A percentile compares a stretch with the other conserved stretches of the same genome.
phyloP scores from a whole-genome alignment of 176 grass and related monocot species.

The Typha latifolia region DNA sequence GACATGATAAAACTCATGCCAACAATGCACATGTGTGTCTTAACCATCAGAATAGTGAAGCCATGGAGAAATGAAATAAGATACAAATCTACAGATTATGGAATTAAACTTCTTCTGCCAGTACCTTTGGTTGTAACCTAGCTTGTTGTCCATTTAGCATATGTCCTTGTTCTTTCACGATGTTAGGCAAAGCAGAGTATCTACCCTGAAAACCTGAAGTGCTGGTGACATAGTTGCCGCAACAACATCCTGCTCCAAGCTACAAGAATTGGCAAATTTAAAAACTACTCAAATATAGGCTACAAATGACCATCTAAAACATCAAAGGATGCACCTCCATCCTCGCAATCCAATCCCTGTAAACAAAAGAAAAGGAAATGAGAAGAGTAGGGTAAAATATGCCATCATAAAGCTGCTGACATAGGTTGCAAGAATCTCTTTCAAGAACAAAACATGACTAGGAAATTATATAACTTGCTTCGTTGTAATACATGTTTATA shows the following conservation, averaged over 20 bases:
- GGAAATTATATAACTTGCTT: too few relatives aligned
- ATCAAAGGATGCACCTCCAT: too few relatives aligned
- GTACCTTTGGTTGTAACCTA: not conserved
- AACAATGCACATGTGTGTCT: too few relatives aligned
- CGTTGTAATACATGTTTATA: too few relatives aligned
- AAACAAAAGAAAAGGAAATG: too few relatives aligned
- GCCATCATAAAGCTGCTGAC: too few relatives aligned
- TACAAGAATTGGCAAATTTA: not conserved
- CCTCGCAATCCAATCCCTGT: too few relatives aligned
- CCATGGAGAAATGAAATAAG: not conserved
- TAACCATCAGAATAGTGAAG: not conserved
- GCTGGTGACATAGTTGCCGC: not conserved
- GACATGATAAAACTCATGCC: too few relatives aligned
- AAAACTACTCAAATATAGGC: not conserved
- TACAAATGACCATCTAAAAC: too few relatives aligned
- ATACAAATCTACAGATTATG: not conserved
- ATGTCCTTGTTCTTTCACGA: not conserved
- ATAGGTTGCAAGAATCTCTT: too few relatives aligned
- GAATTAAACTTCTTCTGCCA: not conserved
- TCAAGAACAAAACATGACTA: too few relatives aligned
- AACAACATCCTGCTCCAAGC: slow-evolving; percentile 3
- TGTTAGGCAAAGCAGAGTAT: not conserved
- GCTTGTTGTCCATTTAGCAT: not conserved
- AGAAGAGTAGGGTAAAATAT: too few relatives aligned
- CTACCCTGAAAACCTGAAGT: not conserved